phyloP scores from a whole-genome alignment of 257 asterid species.

The Pogostemon cablin region DNA sequence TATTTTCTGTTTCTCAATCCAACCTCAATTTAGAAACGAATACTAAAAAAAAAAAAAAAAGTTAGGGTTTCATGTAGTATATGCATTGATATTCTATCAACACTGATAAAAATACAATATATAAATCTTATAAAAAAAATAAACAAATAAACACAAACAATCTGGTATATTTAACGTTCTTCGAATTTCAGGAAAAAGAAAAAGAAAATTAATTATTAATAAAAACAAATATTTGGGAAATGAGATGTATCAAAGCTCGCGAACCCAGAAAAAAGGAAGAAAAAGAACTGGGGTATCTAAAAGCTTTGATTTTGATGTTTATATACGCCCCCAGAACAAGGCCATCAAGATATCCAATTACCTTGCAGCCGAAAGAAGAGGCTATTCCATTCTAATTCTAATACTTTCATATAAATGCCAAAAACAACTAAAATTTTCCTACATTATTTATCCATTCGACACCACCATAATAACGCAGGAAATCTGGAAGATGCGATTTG shows the following conservation, averaged over 20 bases:
- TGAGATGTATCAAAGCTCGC: slow-evolving; percentile 51
- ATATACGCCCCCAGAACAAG: slow-evolving; percentile 80
- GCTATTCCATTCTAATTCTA: slow-evolving; percentile 7
- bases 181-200: too few species aligned
- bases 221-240: too few species aligned
- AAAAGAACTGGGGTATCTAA: slow-evolving; percentile 32
- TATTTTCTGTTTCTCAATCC: too few species aligned
- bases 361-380: slow-evolving; percentile 83
- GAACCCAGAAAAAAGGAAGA: slow-evolving; percentile 45
- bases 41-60: too few species aligned
- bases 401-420: background rate
- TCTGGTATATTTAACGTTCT: too few species aligned
- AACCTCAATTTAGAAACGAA: too few species aligned
- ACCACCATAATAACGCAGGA: background rate
- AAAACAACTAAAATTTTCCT: background rate
- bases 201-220: too few species aligned
- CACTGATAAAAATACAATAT: too few species aligned
- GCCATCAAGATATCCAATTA: slow-evolving; percentile 57
- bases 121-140: too few species aligned
- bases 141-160: too few species aligned
- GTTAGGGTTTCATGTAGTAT: too few species aligned
- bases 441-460: background rate
- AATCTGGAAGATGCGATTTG: background rate
- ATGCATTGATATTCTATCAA: too few species aligned
- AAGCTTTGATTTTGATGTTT: slow-evolving; percentile 21